Conservation (phyloP, 306 rosid species). For the Cotoneaster glaucophyllus region DNA sequence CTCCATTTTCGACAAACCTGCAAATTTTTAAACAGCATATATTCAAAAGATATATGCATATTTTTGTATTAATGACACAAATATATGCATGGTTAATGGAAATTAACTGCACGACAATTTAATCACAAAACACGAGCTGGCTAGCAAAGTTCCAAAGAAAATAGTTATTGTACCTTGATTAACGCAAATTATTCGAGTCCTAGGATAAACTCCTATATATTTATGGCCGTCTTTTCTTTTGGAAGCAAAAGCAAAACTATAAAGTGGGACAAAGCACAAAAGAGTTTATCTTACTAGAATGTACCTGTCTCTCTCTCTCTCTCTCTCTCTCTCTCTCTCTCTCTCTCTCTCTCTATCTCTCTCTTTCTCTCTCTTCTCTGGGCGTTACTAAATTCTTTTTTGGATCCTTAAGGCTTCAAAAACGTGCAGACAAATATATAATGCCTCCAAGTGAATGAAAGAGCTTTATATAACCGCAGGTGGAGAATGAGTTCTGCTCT, state of each 20-base stretch:
- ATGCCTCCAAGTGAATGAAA: background rate
- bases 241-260: background rate
- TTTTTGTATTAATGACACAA: background rate
- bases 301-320: background rate
- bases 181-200: background rate
- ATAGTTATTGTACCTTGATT: background rate
- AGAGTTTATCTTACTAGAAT: background rate
- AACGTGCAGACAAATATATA: background rate
- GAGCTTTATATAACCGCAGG: background rate
- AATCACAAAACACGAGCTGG: background rate
- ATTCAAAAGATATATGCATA: background rate
- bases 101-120: background rate
- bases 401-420: background rate
- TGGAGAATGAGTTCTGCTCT: background rate
- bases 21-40: background rate
- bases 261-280: background rate
- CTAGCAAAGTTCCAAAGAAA: background rate
- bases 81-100: background rate
- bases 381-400: background rate
- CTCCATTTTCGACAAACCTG: constrained; percentile 2
- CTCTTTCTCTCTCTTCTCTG: background rate
- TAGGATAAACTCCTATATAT: background rate
- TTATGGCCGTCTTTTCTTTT: background rate
- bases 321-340: background rate
- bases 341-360: background rate